phyloP scores from a whole-genome alignment of 495 filamentous ascomycete species.

The Talaromyces adpressus region DNA sequence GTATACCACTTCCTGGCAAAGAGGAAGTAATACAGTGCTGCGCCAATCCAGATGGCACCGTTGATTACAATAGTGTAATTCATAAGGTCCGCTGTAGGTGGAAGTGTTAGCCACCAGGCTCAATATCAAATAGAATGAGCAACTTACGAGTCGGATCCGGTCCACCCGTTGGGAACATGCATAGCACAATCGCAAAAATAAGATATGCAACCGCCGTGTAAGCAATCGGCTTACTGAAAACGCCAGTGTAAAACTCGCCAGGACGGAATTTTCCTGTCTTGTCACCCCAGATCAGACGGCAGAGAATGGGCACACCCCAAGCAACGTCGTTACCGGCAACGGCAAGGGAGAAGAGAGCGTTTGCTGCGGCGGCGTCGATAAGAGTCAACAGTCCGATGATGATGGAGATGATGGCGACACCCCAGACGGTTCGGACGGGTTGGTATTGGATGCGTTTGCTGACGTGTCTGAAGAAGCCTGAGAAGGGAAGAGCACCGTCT shows the following conservation, averaged over 20 bases:
- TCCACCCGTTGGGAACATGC: slow-evolving; percentile 53
- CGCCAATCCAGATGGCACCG: slow-evolving; percentile 53
- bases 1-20: slow-evolving; percentile 67
- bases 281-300: slow-evolving; percentile 55
- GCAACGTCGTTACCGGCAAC: slow-evolving; percentile 57
- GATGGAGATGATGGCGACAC: slow-evolving; percentile 42
- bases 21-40: slow-evolving; percentile 56
- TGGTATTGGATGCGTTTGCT: slow-evolving; percentile 51
- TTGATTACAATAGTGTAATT: slow-evolving; percentile 65
- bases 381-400: slow-evolving; percentile 53
- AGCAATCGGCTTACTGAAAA: slow-evolving; percentile 45
- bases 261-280: slow-evolving; percentile 46
- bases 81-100: slow-evolving; percentile 41
- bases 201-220: slow-evolving; percentile 48
- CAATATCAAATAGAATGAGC: background rate
- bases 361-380: slow-evolving; percentile 51
- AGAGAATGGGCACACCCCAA: slow-evolving; percentile 57
- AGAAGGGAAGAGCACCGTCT: slow-evolving; percentile 55
- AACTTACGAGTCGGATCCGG: slow-evolving; percentile 45
- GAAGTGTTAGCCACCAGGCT: slow-evolving; percentile 6
- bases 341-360: slow-evolving; percentile 55
- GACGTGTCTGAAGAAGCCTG: slow-evolving; percentile 52
- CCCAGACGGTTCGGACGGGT: slow-evolving; percentile 56
- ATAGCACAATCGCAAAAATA: slow-evolving; percentile 46
- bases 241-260: slow-evolving; percentile 55